Conservation (phyloP, 2,329 filamentous ascomycete genomes). For the Colletotrichum caudatum region DNA sequence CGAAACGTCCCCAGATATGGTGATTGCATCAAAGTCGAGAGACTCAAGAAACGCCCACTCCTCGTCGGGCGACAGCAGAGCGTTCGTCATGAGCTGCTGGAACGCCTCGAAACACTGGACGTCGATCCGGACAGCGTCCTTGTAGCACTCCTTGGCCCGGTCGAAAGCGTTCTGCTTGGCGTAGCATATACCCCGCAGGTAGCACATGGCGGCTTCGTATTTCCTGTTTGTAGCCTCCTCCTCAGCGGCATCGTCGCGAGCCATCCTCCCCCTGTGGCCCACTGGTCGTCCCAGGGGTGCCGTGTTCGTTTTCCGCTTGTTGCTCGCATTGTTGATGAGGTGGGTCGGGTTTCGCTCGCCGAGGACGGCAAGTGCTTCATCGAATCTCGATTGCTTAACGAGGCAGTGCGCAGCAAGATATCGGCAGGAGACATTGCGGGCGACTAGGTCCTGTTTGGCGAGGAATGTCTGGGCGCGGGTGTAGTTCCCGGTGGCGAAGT, state of each 20-base stretch:
- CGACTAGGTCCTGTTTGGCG: constrained; percentile 83
- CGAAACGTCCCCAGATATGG: constrained; percentile 72
- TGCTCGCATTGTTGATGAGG: constrained; percentile 75
- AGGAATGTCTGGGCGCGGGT: constrained; percentile 90
- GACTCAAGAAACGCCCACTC: constrained; percentile 91
- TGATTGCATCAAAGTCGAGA: constrained; percentile 88
- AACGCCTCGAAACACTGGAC: constrained; percentile 99
- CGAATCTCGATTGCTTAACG: constrained; percentile 90
- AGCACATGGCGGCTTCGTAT: constrained; percentile 98
- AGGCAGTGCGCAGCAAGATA: constrained; percentile 95
- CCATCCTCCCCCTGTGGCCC: constrained; percentile 50
- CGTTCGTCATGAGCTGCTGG: constrained; percentile 97
- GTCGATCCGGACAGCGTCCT: constrained; percentile 95
- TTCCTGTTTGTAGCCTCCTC: constrained; percentile 82
- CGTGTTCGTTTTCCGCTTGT: constrained; percentile 77
- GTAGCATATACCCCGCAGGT: constrained; percentile 91
- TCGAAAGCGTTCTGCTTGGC: constrained; percentile 98
- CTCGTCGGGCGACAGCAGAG: constrained; percentile 87
- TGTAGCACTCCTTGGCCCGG: constrained; percentile 97
- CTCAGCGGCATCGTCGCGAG: constrained; percentile 56
- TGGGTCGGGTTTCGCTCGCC: constrained; percentile 96
- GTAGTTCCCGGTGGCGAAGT: constrained; percentile 96
- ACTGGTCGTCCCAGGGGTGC: constrained; percentile 58
- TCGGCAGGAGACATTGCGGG: constrained; percentile 85
- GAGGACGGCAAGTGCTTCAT: constrained; percentile 86